Percentiles rank a stretch among this genome's conserved stretches.
Evolutionary conservation across 163 green algal species (phyloP).

Genomic region (Smithsoniella earleae): DNA sequence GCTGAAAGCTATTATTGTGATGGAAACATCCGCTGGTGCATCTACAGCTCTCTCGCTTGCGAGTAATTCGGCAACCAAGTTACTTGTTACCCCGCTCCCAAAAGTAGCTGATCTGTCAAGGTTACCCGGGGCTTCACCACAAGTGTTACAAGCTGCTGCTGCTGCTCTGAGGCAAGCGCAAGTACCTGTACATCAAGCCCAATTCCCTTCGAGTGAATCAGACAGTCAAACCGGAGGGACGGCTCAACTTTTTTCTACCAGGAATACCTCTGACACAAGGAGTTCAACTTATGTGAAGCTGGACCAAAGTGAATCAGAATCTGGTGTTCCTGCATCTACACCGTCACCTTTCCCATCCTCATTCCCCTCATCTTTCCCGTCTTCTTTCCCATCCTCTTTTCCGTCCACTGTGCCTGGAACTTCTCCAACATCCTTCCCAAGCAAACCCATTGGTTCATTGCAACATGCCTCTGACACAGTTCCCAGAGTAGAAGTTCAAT

Average conservation of each 20-base stretch:
- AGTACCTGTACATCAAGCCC: too few relatives aligned
- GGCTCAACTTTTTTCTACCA: not conserved
- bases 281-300: not conserved
- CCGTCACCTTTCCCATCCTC: conserved; percentile 3
- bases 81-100: conserved; percentile 6
- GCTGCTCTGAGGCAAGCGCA: not conserved
- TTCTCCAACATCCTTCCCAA: too few relatives aligned
- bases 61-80: not conserved
- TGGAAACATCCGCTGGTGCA: too few relatives aligned
- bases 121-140: not conserved
- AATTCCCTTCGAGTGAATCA: not conserved
- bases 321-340: not conserved
- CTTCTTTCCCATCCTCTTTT: too few relatives aligned
- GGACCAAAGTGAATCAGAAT: not conserved
- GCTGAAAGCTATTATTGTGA: not conserved
- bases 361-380: too few relatives aligned
- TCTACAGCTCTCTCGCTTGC: not conserved
- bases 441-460: too few relatives aligned
- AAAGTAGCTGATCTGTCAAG: not conserved
- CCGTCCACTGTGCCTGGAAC: too few relatives aligned
- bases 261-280: not conserved
- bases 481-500: too few relatives aligned
- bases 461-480: too few relatives aligned
- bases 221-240: not conserved
- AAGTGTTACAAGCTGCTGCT: not conserved